Evolutionary conservation across 257 asterid genomes (phyloP).

Genomic region (Jasminum sambac): DNA sequence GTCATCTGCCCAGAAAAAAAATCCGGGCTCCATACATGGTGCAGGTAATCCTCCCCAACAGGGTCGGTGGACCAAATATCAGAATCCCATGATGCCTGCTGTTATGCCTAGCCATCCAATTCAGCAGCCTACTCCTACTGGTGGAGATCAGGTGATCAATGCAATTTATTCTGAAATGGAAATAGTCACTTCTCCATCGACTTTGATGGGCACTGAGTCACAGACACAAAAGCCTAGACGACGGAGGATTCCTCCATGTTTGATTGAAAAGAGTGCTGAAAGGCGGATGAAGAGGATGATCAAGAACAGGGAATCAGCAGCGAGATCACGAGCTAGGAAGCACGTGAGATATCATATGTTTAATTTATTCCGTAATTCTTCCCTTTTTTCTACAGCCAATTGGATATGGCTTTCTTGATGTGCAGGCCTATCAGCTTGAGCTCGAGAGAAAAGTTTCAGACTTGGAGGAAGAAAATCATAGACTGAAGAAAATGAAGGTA

Average conservation of each 20-base stretch:
- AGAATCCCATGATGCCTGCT: slow-evolving; percentile 37
- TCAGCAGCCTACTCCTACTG: slow-evolving; percentile 51
- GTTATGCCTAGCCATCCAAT: slow-evolving; percentile 53
- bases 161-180: slow-evolving; percentile 51
- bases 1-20: slow-evolving; percentile 36
- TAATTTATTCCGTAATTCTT: neutral
- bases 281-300: slow-evolving; percentile 95
- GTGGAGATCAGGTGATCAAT: slow-evolving; percentile 52
- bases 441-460: slow-evolving; percentile 84
- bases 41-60: slow-evolving; percentile 46
- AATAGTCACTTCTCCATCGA: slow-evolving; percentile 55
- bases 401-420: slow-evolving; percentile 17
- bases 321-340: slow-evolving; percentile 90
- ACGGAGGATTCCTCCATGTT: slow-evolving; percentile 63
- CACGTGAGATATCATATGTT: slow-evolving; percentile 43
- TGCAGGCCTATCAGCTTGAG: slow-evolving; percentile 88
- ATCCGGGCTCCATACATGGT: slow-evolving; percentile 32
- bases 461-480: slow-evolving; percentile 86
- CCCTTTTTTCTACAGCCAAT: neutral
- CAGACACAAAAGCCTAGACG: slow-evolving; percentile 68
- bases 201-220: slow-evolving; percentile 57
- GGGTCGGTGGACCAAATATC: slow-evolving; percentile 70
- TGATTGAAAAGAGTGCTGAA: slow-evolving; percentile 67
- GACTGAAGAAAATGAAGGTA: slow-evolving; percentile 78
- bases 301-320: slow-evolving; percentile 93